Evolutionary conservation across 495 filamentous ascomycete genomes (phyloP), one percentile per base, ranked within the genome.

Genomic region (Penicillium paxilli): DNA sequence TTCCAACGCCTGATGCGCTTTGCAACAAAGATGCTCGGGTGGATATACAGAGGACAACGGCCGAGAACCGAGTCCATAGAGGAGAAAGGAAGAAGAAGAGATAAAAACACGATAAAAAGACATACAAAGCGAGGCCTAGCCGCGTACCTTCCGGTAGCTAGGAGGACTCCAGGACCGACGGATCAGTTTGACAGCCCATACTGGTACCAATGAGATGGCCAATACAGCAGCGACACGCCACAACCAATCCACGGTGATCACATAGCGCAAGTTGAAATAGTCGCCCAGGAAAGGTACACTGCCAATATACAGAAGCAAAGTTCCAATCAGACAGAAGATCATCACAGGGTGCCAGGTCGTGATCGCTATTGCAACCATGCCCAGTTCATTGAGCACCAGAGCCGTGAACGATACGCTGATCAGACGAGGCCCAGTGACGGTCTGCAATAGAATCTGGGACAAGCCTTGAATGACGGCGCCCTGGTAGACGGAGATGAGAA

Each of bases 261-360:
- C 76, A 66, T 87, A 99, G 26, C 72, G 72, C 33, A 98, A 80
- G 61, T 98, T 92, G 70, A 95, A 98, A 71, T 99, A 98, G 26
- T 79, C 83, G 3, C 88, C 88, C 46, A 99, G 69, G 55, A 97
- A 93, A 14, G 95, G 95, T 22, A 99, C 77, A 51, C 83, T 90
- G 11, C 83, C 90, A 6, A 95, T 76, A 63, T 91, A 99, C 32
- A 92, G 55, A 25, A 88, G 55, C 17, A 87, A 83, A 0, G 95
- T 99, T 2, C 91, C 92, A 3, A 96, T 53, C 47, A 97, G 81
- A 38, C 80, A 84, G 54, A 92, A 71, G 32, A 95, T 85, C 94
- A 98, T 99, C 53, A 96, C 81, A 40, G 86, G 85, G 66, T 99
- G 95, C 95, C 95, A 98, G 6, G 95, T 99, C 9, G 91, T 96